phyloP scores from a whole-genome alignment of 1,284 basidiomycete genomes.

The Melampsora americana region DNA sequence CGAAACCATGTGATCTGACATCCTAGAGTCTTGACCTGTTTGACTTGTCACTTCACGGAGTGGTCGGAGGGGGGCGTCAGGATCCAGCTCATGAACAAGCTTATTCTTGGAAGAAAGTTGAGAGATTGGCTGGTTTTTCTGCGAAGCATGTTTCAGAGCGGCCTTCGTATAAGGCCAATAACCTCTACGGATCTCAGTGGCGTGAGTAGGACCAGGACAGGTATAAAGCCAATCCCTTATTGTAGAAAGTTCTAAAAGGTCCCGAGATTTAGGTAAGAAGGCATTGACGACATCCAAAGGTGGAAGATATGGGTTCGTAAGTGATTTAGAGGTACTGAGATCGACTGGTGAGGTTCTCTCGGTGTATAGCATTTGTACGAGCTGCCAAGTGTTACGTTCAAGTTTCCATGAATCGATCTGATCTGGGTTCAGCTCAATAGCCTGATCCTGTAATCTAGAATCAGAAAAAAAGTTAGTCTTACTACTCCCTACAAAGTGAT shows the following conservation, averaged over 20 bases:
- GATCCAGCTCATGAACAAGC: slow-evolving; percentile 68
- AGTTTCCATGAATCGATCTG: slow-evolving; percentile 62
- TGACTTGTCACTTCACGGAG: slow-evolving; percentile 67
- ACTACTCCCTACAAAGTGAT: neutral
- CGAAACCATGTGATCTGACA: slow-evolving; percentile 23
- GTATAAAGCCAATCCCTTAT: slow-evolving; percentile 79
- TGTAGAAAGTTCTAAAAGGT: slow-evolving; percentile 65
- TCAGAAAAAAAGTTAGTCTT: neutral
- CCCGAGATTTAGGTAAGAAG: slow-evolving; percentile 63
- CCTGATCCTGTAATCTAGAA: slow-evolving; percentile 32
- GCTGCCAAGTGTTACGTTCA: slow-evolving; percentile 75
- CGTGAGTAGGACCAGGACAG: slow-evolving; percentile 62
- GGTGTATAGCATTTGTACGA: slow-evolving; percentile 65
- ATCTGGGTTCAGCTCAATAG: slow-evolving; percentile 16
- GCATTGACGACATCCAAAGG: slow-evolving; percentile 68
- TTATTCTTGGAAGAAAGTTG: slow-evolving; percentile 55
- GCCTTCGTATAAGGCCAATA: slow-evolving; percentile 81
- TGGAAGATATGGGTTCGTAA: slow-evolving; percentile 54
- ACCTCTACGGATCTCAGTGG: slow-evolving; percentile 68
- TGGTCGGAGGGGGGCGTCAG: slow-evolving; percentile 63
- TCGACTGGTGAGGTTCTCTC: slow-evolving; percentile 36
- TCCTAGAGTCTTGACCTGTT: slow-evolving; percentile 58
- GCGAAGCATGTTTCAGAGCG: slow-evolving; percentile 64
- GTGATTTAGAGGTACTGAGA: slow-evolving; percentile 1
- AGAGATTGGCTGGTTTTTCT: slow-evolving; percentile 57